Percentiles rank a stretch among this genome's conserved stretches.
Evolutionary conservation across 208 protist species (phyloP).

Genomic region (Crithidia fasciculata): DNA sequence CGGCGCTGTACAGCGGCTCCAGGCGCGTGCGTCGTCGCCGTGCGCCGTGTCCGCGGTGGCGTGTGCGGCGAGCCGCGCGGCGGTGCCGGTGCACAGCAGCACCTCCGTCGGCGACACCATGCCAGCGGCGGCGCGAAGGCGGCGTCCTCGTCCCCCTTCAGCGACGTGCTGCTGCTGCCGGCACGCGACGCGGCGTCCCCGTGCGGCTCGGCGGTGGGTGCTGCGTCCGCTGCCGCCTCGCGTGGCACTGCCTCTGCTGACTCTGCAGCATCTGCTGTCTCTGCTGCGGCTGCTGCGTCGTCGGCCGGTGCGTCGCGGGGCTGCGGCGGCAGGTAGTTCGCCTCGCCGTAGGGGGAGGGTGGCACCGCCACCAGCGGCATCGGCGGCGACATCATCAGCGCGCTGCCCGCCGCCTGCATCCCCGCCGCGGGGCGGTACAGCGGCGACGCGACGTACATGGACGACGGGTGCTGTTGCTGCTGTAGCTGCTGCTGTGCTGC

Average conservation of each 20-base stretch:
- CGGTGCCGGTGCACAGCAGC: not conserved
- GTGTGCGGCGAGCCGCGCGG: not conserved
- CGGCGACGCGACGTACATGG: slow-evolving; percentile 7
- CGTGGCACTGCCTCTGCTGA: not conserved
- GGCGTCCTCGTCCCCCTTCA: slow-evolving; percentile 4
- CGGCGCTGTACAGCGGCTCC: not conserved
- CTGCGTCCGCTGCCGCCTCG: too few species aligned
- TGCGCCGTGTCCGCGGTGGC: not conserved
- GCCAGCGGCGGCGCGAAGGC: not conserved
- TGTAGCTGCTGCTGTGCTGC: not conserved
- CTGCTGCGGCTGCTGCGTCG: slow-evolving; percentile 5
- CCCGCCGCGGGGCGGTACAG: slow-evolving; percentile 8
- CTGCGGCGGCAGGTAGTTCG: slow-evolving; percentile 11
- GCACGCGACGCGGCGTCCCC: not conserved
- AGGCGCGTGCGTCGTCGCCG: slow-evolving; percentile 8
- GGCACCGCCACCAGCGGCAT: not conserved
- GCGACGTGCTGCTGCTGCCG: not conserved
- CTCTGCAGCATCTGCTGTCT: not conserved
- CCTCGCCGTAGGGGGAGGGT: slow-evolving; percentile 14
- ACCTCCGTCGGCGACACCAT: slow-evolving; percentile 12
- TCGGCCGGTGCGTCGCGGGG: not conserved
- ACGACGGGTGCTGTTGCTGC: not conserved
- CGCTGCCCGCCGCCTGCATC: not conserved
- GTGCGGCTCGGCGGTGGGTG: not conserved
- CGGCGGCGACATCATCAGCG: slow-evolving; percentile 4